Percentiles rank a stretch among this genome's conserved stretches.
phyloP scores from a whole-genome alignment of 2,329 filamentous ascomycete species.

The Dothiorella sarmentorum region DNA sequence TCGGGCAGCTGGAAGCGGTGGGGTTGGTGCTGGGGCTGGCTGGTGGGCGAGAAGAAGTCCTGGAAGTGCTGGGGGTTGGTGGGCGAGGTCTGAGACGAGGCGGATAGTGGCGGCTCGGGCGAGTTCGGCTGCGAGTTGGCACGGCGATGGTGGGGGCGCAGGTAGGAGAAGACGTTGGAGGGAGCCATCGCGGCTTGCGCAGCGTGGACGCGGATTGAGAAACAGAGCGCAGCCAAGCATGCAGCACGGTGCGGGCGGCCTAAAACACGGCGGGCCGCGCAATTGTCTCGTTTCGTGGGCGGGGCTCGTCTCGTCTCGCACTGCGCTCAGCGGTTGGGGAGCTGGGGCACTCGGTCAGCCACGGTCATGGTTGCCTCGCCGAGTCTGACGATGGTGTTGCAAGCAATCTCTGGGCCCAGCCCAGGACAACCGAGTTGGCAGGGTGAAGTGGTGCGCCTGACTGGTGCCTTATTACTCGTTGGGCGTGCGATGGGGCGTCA shows the following conservation, averaged over 20 bases:
- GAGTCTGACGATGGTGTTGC: neutral
- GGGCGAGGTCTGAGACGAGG: conserved; percentile 23
- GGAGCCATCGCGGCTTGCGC: conserved; percentile 31
- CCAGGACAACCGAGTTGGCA: neutral
- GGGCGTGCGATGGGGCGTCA: conserved; percentile 5
- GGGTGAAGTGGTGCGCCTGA: neutral
- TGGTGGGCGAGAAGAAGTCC: conserved; percentile 9
- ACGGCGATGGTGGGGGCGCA: conserved; percentile 38
- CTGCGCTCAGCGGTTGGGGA: conserved; percentile 11
- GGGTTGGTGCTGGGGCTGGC: neutral
- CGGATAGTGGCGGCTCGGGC: conserved; percentile 31
- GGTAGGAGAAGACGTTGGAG: conserved; percentile 39
- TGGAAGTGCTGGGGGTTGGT: conserved; percentile 26
- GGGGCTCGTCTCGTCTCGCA: neutral
- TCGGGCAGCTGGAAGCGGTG: conserved; percentile 23
- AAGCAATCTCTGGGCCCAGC: neutral
- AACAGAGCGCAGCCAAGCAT: conserved; percentile 1
- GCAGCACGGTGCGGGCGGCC: neutral
- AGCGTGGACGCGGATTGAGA: neutral
- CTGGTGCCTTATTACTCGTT: neutral
- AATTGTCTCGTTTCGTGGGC: conserved; percentile 11
- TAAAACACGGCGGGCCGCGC: conserved; percentile 11
- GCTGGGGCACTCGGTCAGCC: conserved; percentile 1
- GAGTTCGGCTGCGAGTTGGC: conserved; percentile 34
- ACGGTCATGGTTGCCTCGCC: neutral